A percentile compares a stretch with the other conserved stretches of the same genome.
These are phyloP conservation scores for Podaxis rugospora DNA, from an alignment of 768 basidiomycete genomes.

Conservation along the genomic window DNA sequence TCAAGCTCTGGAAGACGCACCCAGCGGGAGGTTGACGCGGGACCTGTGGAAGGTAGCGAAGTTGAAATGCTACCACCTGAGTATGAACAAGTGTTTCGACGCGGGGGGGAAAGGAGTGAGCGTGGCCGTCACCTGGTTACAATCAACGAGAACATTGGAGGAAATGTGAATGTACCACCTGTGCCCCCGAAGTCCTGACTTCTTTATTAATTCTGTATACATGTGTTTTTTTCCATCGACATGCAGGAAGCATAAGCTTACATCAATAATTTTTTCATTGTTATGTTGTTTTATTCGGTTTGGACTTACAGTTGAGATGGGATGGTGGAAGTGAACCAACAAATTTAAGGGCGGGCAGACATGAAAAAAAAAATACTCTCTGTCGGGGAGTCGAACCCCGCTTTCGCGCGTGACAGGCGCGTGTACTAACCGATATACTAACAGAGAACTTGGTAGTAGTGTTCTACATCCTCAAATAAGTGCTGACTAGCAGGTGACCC, in stretches of 20 bases:
- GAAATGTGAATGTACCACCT: not conserved
- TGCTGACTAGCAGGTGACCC: too few relatives aligned
- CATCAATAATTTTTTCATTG: too few relatives aligned
- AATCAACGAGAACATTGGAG: not conserved
- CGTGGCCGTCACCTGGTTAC: not conserved
- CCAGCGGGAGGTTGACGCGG: conserved; percentile 21
- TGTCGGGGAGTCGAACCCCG: conserved; percentile 19
- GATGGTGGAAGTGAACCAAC: too few relatives aligned
- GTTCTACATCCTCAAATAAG: too few relatives aligned
- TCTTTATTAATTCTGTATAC: too few relatives aligned
- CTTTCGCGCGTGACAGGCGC: conserved; percentile 16
- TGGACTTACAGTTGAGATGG: too few relatives aligned
- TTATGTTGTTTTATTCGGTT: too few relatives aligned
- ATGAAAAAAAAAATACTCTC: conserved; percentile 2
- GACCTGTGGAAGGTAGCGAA: conserved; percentile 17
- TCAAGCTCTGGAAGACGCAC: not conserved
- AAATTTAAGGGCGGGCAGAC: too few relatives aligned
- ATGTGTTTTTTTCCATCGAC: too few relatives aligned
- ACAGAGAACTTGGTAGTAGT: not conserved
- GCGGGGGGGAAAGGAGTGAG: not conserved
- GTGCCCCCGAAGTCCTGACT: too few relatives aligned
- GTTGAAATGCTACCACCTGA: conserved; percentile 24
- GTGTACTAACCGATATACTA: conserved; percentile 12
- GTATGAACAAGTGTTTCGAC: conserved; percentile 23
- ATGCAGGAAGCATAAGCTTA: too few relatives aligned